phyloP scores from a whole-genome alignment of 805 yeast species.

The Sugiyamaella marilandica region DNA sequence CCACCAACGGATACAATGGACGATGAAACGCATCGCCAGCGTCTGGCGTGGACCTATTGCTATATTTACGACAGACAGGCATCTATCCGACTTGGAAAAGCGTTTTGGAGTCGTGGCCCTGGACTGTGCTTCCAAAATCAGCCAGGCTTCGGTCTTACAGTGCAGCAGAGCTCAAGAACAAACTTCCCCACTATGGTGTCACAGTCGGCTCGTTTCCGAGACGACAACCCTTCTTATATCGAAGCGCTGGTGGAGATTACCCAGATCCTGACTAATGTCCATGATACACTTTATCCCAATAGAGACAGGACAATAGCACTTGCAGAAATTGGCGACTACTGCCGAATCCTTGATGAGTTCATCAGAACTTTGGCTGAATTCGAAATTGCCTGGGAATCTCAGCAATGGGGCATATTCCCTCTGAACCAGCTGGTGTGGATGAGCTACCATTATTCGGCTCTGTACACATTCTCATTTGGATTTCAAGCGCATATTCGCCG shows the following conservation, averaged over 20 bases:
- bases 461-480: constrained; percentile 24
- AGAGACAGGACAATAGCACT: constrained; percentile 23
- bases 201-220: constrained; percentile 9
- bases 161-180: constrained; percentile 15
- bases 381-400: constrained; percentile 19
- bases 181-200: constrained; percentile 21
- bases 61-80: constrained; percentile 24
- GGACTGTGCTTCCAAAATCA: constrained; percentile 21
- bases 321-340: constrained; percentile 22
- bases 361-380: constrained; percentile 22
- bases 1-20: constrained; percentile 15
- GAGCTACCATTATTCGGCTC: constrained; percentile 18
- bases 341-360: constrained; percentile 22
- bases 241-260: constrained; percentile 23
- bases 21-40: constrained; percentile 18
- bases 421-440: constrained; percentile 21
- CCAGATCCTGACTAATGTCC: constrained; percentile 23
- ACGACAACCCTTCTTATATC: constrained; percentile 20
- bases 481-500: constrained; percentile 23
- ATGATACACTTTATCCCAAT: constrained; percentile 23
- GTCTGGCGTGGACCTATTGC: constrained; percentile 24
- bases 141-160: constrained; percentile 9
- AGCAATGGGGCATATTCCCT: constrained; percentile 20
- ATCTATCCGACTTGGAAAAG: constrained; percentile 22
- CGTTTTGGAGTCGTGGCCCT: constrained; percentile 25